Conservation (phyloP, 768 basidiomycete species). For the Lactarius evosmus region DNA sequence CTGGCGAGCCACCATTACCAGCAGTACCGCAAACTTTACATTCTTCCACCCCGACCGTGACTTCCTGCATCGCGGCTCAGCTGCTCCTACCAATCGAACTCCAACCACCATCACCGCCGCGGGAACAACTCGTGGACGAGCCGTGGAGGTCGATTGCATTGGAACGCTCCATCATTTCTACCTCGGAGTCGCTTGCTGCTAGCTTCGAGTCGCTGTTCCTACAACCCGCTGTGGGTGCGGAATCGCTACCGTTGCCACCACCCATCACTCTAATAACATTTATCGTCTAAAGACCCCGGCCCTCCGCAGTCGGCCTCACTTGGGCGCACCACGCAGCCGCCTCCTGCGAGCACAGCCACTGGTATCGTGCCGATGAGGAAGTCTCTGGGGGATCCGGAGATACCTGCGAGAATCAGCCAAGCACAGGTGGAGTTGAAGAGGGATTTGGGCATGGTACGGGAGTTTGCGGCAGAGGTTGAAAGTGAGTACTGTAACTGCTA, state of each 20-base stretch:
- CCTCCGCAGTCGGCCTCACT: conserved; percentile 48
- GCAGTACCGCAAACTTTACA: conserved; percentile 19
- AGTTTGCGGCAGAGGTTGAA: conserved; percentile 81
- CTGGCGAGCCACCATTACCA: conserved; percentile 21
- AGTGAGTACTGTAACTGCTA: conserved; percentile 49
- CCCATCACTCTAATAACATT: conserved; percentile 20
- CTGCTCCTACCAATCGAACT: conserved; percentile 54
- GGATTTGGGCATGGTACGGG: conserved; percentile 78
- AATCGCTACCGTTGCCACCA: conserved; percentile 16
- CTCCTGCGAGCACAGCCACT: conserved; percentile 30
- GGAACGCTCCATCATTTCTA: conserved; percentile 28
- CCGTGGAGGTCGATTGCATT: conserved; percentile 22
- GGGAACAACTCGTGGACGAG: conserved; percentile 22
- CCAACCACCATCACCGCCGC: conserved; percentile 51
- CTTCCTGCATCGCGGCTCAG: conserved; percentile 31
- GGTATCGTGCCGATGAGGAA: conserved; percentile 48
- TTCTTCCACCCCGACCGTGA: conserved; percentile 16
- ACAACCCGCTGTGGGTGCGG: conserved; percentile 22
- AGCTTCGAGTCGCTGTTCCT: conserved; percentile 25
- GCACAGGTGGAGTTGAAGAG: conserved; percentile 74
- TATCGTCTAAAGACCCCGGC: conserved; percentile 27
- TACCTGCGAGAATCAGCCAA: conserved; percentile 65
- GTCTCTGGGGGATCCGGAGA: conserved; percentile 70
- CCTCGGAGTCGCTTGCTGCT: conserved; percentile 16
- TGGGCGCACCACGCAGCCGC: conserved; percentile 42